A percentile compares a stretch with the other conserved stretches of the same genome.
These are phyloP conservation scores for Hanseniaspora sp. DNA, from an alignment of 1,139 yeast genomes.

Conservation along the genomic window DNA sequence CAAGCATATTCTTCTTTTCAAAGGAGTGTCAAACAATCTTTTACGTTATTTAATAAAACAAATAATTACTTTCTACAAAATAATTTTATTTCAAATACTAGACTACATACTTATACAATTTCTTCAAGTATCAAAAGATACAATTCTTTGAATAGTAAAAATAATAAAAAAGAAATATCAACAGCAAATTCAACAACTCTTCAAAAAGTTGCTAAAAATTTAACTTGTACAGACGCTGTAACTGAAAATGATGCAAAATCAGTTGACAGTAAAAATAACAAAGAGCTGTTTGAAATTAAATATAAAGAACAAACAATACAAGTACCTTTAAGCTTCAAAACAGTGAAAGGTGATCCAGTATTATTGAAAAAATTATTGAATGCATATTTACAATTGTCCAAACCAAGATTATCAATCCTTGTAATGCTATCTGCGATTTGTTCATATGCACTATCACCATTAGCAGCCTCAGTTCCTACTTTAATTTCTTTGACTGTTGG, in stretches of 20 bases:
- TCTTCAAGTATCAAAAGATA: background rate
- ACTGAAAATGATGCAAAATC: slow-evolving; percentile 14
- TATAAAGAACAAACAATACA: slow-evolving; percentile 17
- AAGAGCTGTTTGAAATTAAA: slow-evolving; percentile 19
- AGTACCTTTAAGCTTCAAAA: background rate
- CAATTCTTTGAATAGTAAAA: background rate
- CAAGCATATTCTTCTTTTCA: background rate
- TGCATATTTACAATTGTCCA: slow-evolving; percentile 69
- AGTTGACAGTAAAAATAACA: slow-evolving; percentile 22
- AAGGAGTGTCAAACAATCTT: background rate
- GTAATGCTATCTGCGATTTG: slow-evolving; percentile 89
- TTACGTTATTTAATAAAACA: background rate
- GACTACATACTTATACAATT: background rate
- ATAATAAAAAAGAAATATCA: background rate
- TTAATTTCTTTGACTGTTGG: slow-evolving; percentile 68
- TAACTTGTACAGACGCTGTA: slow-evolving; percentile 16
- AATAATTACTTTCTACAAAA: background rate
- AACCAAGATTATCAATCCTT: slow-evolving; percentile 76
- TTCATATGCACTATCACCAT: slow-evolving; percentile 85
- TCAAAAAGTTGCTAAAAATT: slow-evolving; percentile 15
- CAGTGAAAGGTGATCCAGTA: slow-evolving; percentile 18
- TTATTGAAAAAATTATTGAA: slow-evolving; percentile 31
- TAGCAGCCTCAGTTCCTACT: slow-evolving; percentile 56
- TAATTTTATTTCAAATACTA: no score
- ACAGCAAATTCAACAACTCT: slow-evolving; percentile 3